phyloP scores from a whole-genome alignment of 208 protist species.

The Wallacemonas collosoma region DNA sequence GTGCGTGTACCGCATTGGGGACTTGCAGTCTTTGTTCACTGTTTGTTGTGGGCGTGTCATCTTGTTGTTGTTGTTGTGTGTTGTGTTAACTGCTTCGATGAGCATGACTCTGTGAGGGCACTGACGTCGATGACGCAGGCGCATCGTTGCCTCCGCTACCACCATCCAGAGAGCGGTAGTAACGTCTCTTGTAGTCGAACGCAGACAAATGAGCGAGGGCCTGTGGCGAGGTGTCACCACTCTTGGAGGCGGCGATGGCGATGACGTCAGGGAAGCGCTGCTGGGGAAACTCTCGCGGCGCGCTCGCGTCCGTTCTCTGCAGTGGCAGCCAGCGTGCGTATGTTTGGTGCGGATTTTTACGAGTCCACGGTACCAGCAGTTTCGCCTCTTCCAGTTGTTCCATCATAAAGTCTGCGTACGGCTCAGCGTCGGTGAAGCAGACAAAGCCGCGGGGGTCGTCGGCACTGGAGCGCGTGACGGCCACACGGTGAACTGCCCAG shows the following conservation, averaged over 20 bases:
- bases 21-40: too few species aligned
- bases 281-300: slow-evolving; percentile 41
- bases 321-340: slow-evolving; percentile 49
- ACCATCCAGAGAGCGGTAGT: slow-evolving; percentile 34
- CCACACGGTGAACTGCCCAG: slow-evolving; percentile 51
- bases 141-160: neutral
- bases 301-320: slow-evolving; percentile 4
- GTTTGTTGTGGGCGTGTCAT: too few species aligned
- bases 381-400: slow-evolving; percentile 82
- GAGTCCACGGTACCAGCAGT: slow-evolving; percentile 79
- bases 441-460: slow-evolving; percentile 74
- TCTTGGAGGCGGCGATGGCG: slow-evolving; percentile 57
- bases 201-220: slow-evolving; percentile 29
- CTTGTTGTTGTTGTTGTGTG: neutral
- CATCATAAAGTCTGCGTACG: slow-evolving; percentile 82
- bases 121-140: neutral
- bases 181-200: slow-evolving; percentile 44
- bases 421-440: slow-evolving; percentile 73
- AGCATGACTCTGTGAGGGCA: slow-evolving; percentile 1
- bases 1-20: neutral
- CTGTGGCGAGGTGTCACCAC: slow-evolving; percentile 40
- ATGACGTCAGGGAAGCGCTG: slow-evolving; percentile 37
- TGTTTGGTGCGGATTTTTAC: slow-evolving; percentile 56
- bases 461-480: slow-evolving; percentile 29
- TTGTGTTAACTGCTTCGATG: neutral